These are phyloP conservation scores for Chloris gayana DNA, from an alignment of 176 grass and related monocot genomes.

Conservation along the genomic window DNA sequence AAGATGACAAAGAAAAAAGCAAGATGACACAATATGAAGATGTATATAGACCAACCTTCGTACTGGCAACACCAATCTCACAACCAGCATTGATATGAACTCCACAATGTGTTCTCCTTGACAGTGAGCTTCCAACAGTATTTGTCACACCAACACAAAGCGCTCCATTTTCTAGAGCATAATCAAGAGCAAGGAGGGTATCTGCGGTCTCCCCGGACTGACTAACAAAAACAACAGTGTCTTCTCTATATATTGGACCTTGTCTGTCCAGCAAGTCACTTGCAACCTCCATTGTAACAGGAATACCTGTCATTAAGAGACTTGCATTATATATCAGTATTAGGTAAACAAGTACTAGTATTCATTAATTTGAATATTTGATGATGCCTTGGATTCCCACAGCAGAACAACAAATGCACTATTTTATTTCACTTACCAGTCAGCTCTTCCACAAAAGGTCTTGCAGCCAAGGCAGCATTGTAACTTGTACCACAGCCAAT, in stretches of 20 bases:
- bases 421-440: slow-evolving; percentile 49
- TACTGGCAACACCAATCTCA: slow-evolving; percentile 97
- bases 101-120: slow-evolving; percentile 92
- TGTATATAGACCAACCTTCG: slow-evolving; percentile 57
- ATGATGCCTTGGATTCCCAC: not conserved
- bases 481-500: slow-evolving; percentile 98
- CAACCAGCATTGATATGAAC: slow-evolving; percentile 95
- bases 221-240: slow-evolving; percentile 90
- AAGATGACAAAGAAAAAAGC: not conserved
- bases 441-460: slow-evolving; percentile 90
- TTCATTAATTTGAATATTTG: not conserved
- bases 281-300: slow-evolving; percentile 88
- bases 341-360: not conserved
- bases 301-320: slow-evolving; percentile 57
- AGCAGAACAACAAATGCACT: slow-evolving; percentile 4
- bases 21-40: not conserved
- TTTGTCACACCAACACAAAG: slow-evolving; percentile 95
- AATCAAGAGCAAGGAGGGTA: slow-evolving; percentile 91
- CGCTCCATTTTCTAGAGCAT: slow-evolving; percentile 76
- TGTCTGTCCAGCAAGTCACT: slow-evolving; percentile 87
- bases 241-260: slow-evolving; percentile 83
- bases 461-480: slow-evolving; percentile 83
- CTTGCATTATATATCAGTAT: not conserved
- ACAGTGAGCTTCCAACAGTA: slow-evolving; percentile 82
- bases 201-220: slow-evolving; percentile 98